Percentiles rank a stretch among this genome's conserved stretches.
Evolutionary conservation across 1,284 basidiomycete genomes (phyloP).

Genomic region (Trichosporon asahii): DNA sequence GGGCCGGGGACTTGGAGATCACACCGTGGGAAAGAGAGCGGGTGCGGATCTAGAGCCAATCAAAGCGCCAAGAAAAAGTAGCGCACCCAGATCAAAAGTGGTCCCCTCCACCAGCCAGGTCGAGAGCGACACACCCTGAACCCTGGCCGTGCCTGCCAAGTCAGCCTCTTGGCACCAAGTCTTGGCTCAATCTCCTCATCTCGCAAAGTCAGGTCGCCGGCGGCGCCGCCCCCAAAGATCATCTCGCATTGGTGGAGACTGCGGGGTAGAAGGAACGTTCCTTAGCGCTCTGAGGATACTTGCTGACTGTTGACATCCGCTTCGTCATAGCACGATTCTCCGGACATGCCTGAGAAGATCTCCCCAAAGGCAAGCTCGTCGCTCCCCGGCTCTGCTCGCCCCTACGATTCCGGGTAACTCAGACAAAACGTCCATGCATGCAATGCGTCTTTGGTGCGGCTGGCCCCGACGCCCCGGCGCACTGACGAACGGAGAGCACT

Average conservation of each 20-base stretch:
- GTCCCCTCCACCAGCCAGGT: background rate
- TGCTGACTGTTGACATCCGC: background rate
- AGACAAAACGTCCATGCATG: background rate
- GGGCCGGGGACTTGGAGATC: background rate
- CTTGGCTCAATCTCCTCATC: conserved; percentile 1
- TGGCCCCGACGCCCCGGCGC: background rate
- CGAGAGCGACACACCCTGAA: background rate
- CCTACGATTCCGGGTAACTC: background rate
- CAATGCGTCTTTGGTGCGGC: background rate
- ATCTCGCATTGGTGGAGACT: background rate
- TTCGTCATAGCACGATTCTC: background rate
- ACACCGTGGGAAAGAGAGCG: background rate
- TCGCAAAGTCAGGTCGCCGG: background rate
- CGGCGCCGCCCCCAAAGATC: background rate
- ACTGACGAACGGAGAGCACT: background rate
- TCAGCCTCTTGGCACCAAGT: background rate
- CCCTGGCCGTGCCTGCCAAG: conserved; percentile 2
- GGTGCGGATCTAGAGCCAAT: conserved; percentile 2
- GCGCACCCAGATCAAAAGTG: background rate
- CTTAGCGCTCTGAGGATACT: background rate
- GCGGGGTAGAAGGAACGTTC: conserved; percentile 3
- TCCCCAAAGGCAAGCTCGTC: background rate
- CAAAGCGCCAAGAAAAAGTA: conserved; percentile 6
- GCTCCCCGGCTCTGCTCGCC: background rate
- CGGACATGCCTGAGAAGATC: background rate